Conservation (phyloP, 257 asterid genomes). For the Verbena officinalis region DNA sequence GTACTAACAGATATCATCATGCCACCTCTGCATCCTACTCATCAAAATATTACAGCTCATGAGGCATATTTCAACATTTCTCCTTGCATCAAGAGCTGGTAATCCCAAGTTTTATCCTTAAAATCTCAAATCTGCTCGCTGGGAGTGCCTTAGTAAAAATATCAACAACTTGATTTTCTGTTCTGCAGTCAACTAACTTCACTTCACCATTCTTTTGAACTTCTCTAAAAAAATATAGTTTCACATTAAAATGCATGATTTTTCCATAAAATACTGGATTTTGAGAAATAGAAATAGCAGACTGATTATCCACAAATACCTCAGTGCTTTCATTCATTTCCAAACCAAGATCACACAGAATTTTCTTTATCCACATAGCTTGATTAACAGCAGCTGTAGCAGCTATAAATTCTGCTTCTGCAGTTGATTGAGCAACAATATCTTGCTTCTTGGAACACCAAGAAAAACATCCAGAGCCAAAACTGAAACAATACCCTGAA, state of each 20-base stretch:
- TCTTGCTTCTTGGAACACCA: conserved; percentile 30
- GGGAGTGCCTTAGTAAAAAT: conserved; percentile 15
- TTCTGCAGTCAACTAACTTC: neutral
- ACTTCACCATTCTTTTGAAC: conserved; percentile 9
- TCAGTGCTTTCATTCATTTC: neutral
- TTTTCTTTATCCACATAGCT: conserved; percentile 13
- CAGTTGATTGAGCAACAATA: conserved; percentile 17
- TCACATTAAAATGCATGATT: conserved; percentile 20
- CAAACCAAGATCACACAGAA: neutral
- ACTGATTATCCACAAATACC: conserved; percentile 1
- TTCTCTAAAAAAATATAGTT: neutral
- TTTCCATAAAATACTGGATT: conserved; percentile 19
- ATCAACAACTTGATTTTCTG: neutral
- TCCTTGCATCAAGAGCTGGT: neutral
- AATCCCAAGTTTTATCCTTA: neutral
- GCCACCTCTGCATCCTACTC: no score
- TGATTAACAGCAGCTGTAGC: neutral
- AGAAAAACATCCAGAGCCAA: conserved; percentile 17
- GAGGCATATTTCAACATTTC: neutral
- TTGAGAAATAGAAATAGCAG: neutral
- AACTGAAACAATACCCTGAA: neutral
- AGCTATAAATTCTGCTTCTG: conserved; percentile 17
- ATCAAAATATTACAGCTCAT: no score
- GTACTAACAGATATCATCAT: no score
- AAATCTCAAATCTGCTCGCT: neutral